Conservation (phyloP, 228 moss, liverwort and hornwort species). For the Sphagnum fallax region DNA sequence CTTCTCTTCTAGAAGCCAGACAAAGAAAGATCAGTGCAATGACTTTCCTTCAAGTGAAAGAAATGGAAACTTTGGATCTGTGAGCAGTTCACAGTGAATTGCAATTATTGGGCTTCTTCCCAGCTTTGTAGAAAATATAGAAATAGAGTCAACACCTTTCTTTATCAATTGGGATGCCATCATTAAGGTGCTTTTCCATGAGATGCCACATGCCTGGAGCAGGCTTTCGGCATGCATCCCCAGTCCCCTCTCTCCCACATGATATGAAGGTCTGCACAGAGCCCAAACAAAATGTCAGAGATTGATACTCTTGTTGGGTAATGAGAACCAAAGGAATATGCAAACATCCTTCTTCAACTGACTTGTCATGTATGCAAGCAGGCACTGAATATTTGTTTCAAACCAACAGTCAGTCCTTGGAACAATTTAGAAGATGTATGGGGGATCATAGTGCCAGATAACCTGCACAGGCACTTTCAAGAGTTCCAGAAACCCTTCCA, state of each 20-base stretch:
- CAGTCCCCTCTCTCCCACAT: slow-evolving; percentile 46
- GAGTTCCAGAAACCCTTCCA: slow-evolving; percentile 57
- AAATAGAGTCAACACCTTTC: slow-evolving; percentile 19
- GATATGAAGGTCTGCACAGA: slow-evolving; percentile 49
- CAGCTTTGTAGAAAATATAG: not conserved
- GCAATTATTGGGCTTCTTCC: too few relatives aligned
- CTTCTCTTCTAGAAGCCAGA: too few relatives aligned
- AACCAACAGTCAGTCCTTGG: too few relatives aligned
- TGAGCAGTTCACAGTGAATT: too few relatives aligned
- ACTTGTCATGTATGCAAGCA: not conserved
- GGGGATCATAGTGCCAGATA: not conserved
- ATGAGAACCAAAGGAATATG: not conserved
- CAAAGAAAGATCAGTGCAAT: too few relatives aligned
- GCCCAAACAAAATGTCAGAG: not conserved
- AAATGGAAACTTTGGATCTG: too few relatives aligned
- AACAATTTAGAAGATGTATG: too few relatives aligned
- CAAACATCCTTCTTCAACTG: not conserved
- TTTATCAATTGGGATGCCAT: slow-evolving; percentile 49
- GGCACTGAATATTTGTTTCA: not conserved
- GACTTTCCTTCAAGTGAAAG: too few relatives aligned
- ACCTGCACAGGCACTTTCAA: slow-evolving; percentile 85
- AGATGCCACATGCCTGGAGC: slow-evolving; percentile 67
- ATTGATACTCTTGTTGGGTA: not conserved
- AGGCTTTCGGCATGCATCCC: slow-evolving; percentile 60
- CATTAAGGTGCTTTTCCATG: slow-evolving; percentile 58